Evolutionary conservation across 2,329 filamentous ascomycete genomes (phyloP), one percentile per base, ranked within the genome.

Genomic region (Fusarium pseudocircinatum): DNA sequence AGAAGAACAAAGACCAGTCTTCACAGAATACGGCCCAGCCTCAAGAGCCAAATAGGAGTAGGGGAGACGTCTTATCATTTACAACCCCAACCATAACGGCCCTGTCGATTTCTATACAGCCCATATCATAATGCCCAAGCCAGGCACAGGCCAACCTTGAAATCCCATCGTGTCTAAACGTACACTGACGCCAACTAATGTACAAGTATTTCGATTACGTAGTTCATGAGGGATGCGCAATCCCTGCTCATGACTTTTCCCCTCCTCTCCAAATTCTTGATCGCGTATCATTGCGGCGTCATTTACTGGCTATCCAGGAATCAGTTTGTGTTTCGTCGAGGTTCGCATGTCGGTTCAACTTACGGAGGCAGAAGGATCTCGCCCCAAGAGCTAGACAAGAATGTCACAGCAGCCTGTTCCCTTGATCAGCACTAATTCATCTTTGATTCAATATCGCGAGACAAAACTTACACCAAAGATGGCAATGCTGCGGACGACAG

Each of bases 331-430:
- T n/a, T 20, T 37, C 16, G 13, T 60, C 39, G 14, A n/a, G 20
- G 5, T 22, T 42, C 30, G 43, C 28, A 30, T 14, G 10, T 34
- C 24, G 14, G 43, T 47, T 34, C 30, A 13, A 80, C 87, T 83
- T 83, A 90, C 88, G 90, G 89, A 81, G 91, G 91, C 73, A 93
- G 86, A 66, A 93, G 86, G 77, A 89, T 84, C 79, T 93, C 91
- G 82, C 89, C 88, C 85, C 90, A 91, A 61, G 89, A 88, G 84
- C 90, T 93, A 65, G 90, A 86, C 75, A 93, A 86, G 81, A 93
- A 90, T 42, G 90, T 87, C 60, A 93, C 87, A 47, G 90, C 90
- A 75, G 85, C 88, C 90, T 93, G 22, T 65, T 66, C 32, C 8
- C 7, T n/a, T 16, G 1, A 20, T 76, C 40, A 78, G 69, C 30